Evolutionary conservation across 2,329 filamentous ascomycete species (phyloP).

Genomic region (Diaporthe citrichinensis): DNA sequence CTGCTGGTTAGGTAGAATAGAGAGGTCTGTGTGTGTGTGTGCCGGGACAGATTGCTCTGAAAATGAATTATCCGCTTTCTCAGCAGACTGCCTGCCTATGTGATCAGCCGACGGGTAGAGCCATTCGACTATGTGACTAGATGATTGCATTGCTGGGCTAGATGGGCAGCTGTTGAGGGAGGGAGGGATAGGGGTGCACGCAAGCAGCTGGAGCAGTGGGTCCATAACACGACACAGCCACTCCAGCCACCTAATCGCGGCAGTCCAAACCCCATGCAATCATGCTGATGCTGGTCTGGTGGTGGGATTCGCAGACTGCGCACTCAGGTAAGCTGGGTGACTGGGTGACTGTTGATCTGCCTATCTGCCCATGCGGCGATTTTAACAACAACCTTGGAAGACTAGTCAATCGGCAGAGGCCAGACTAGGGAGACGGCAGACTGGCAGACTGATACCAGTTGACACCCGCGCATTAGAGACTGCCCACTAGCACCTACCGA

Average conservation of each 20-base stretch:
- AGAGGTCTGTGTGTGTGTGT: background rate
- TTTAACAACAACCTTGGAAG: background rate
- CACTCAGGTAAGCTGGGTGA: no score
- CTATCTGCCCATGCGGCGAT: background rate
- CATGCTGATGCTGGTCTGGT: background rate
- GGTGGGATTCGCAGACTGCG: background rate
- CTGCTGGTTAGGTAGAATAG: background rate
- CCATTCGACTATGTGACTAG: background rate
- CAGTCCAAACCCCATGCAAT: background rate
- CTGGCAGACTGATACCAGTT: background rate
- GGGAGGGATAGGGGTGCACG: background rate
- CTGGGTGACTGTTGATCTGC: background rate
- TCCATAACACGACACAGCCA: background rate
- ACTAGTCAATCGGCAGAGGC: background rate
- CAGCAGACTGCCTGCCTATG: background rate
- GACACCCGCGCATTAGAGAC: background rate
- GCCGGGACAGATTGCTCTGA: background rate
- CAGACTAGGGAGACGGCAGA: background rate
- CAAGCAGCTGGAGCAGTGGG: conserved; percentile 9
- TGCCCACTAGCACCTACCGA: background rate
- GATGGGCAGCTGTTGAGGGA: background rate
- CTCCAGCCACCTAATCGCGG: conserved; percentile 7
- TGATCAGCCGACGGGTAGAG: background rate
- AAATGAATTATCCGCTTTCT: background rate
- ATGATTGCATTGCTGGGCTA: background rate